These are phyloP conservation scores for Cucurbita moschata DNA, from an alignment of 306 rosid species.

Conservation along the genomic window DNA sequence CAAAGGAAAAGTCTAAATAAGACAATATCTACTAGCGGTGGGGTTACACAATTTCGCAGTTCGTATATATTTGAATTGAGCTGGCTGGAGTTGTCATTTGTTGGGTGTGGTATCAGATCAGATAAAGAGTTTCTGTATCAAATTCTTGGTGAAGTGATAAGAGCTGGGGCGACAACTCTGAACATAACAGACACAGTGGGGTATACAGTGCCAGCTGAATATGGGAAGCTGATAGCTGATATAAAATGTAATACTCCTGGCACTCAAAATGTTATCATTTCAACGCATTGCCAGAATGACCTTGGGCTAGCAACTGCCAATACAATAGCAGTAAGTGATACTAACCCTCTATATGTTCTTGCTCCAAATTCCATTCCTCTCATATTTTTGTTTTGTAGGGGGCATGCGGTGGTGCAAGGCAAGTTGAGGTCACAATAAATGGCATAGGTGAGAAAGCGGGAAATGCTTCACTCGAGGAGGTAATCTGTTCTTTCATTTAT, in stretches of 20 bases:
- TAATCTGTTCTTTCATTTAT: no score
- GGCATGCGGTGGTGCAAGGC: slow-evolving; percentile 85
- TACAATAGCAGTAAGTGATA: slow-evolving; percentile 46
- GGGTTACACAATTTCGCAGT: fast-evolving
- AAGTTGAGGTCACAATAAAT: slow-evolving; percentile 82
- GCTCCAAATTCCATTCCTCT: neutral
- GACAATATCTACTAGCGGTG: no score
- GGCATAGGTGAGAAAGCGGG: slow-evolving; percentile 99
- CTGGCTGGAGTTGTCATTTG: no score
- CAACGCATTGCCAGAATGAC: slow-evolving; percentile 95
- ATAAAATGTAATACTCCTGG: slow-evolving; percentile 81
- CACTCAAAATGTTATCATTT: slow-evolving; percentile 60
- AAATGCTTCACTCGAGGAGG: slow-evolving; percentile 75
- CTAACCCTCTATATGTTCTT: no score
- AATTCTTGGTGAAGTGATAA: slow-evolving; percentile 78
- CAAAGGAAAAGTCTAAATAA: no score
- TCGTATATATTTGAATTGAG: no score
- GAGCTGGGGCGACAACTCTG: slow-evolving; percentile 88
- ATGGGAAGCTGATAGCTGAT: slow-evolving; percentile 65
- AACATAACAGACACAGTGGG: slow-evolving; percentile 97
- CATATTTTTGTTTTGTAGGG: slow-evolving; percentile 33
- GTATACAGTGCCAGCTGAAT: slow-evolving; percentile 46
- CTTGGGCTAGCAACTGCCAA: slow-evolving; percentile 91
- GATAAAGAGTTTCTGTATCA: slow-evolving; percentile 69
- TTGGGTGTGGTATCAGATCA: slow-evolving; percentile 31